phyloP scores from a whole-genome alignment of 2,329 filamentous ascomycete genomes.

The Cytospora piceae region DNA sequence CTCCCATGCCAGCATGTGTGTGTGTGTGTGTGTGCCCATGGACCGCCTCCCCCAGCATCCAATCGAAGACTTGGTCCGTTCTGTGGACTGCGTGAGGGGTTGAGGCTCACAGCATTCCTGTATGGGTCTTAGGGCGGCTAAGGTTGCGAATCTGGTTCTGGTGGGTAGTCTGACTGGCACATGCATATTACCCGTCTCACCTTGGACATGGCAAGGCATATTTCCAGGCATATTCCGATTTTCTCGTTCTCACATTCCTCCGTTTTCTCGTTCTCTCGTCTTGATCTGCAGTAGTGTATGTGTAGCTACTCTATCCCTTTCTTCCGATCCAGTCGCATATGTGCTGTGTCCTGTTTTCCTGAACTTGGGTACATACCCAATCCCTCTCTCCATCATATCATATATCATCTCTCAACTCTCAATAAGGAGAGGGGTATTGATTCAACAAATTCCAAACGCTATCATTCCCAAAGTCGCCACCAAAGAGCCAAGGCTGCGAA shows the following conservation, averaged over 20 bases:
- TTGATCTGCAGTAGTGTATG: no score
- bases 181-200: no score
- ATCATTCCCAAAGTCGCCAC: slow-evolving; percentile 37
- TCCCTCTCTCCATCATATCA: background rate
- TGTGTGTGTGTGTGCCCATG: background rate
- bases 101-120: slow-evolving; percentile 12
- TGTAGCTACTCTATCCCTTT: background rate
- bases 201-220: background rate
- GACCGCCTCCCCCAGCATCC: background rate
- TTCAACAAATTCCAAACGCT: slow-evolving; percentile 39
- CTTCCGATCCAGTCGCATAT: background rate
- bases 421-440: slow-evolving; percentile 36
- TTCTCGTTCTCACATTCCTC: background rate
- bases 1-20: no score
- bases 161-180: background rate
- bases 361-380: no score
- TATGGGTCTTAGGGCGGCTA: background rate
- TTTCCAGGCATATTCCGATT: background rate
- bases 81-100: slow-evolving; percentile 8
- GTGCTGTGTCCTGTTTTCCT: background rate
- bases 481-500: slow-evolving; percentile 33
- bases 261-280: no score
- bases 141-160: no score
- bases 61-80: slow-evolving; percentile 8
- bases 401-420: background rate